Conservation (phyloP, 148 eudicot genomes). For the Heliamphora exappendiculata region DNA sequence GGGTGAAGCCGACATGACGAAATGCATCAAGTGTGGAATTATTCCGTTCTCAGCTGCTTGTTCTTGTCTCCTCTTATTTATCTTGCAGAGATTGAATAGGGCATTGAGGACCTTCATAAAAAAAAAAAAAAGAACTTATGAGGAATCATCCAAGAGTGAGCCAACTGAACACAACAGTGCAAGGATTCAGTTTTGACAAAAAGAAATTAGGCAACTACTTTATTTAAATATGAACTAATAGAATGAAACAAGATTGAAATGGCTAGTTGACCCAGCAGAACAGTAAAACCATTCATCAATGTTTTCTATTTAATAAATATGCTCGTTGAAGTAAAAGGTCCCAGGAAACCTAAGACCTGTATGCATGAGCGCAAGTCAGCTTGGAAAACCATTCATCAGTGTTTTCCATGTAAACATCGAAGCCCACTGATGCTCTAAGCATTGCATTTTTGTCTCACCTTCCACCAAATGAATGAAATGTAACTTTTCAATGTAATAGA, state of each 20-base stretch:
- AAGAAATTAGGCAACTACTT: neutral
- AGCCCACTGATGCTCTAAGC: neutral
- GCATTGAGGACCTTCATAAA: slow-evolving; percentile 80
- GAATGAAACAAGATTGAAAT: neutral
- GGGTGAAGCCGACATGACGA: slow-evolving; percentile 86
- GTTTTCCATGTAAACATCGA: neutral
- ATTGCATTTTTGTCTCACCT: neutral
- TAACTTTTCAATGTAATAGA: neutral
- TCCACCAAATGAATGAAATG: neutral
- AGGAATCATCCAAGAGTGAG: slow-evolving; percentile 15
- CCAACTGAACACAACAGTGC: neutral
- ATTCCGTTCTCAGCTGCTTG: slow-evolving; percentile 99
- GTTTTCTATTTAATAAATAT: neutral
- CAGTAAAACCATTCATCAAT: neutral
- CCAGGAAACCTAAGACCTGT: neutral
- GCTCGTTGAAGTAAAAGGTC: neutral
- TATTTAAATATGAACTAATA: neutral
- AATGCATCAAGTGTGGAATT: slow-evolving; percentile 93
- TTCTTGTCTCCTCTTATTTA: slow-evolving; percentile 96
- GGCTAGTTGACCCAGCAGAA: neutral
- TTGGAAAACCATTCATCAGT: neutral
- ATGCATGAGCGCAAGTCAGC: neutral
- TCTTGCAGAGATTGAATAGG: slow-evolving; percentile 93
- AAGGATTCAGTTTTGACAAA: neutral
- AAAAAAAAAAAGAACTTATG: slow-evolving; percentile 8